Evolutionary conservation across 768 basidiomycete genomes (phyloP).

Genomic region (Hirschioporus abietinus): DNA sequence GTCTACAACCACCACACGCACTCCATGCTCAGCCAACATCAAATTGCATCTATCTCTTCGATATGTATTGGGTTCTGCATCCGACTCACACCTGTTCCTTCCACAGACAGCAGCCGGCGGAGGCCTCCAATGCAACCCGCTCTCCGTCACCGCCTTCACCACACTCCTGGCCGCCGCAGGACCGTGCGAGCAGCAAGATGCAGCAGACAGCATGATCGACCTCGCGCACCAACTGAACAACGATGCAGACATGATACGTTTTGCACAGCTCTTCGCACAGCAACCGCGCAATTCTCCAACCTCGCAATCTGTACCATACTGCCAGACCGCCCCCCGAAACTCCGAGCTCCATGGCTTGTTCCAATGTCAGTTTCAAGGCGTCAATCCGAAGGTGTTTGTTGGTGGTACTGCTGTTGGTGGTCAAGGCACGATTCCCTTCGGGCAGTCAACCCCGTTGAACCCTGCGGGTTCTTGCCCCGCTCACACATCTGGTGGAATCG

Average conservation of each 20-base stretch:
- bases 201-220: conserved; percentile 49
- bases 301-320: conserved; percentile 43
- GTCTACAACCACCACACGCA: background rate
- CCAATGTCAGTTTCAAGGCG: conserved; percentile 54
- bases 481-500: conserved; percentile 39
- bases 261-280: conserved; percentile 50
- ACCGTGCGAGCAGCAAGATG: conserved; percentile 50
- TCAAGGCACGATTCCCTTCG: conserved; percentile 50
- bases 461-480: conserved; percentile 51
- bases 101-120: conserved; percentile 50
- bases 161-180: conserved; percentile 57
- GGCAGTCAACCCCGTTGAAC: conserved; percentile 31
- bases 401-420: conserved; percentile 37
- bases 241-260: conserved; percentile 40
- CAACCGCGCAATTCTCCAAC: conserved; percentile 54
- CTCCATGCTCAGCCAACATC: background rate
- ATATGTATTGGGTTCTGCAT: conserved; percentile 5
- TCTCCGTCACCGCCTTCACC: conserved; percentile 48
- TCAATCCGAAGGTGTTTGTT: conserved; percentile 39
- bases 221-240: conserved; percentile 39
- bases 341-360: conserved; percentile 48
- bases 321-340: conserved; percentile 48
- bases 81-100: conserved; percentile 3
- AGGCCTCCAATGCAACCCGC: conserved; percentile 48
- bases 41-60: background rate